Percentiles rank a stretch among this genome's conserved stretches.
Evolutionary conservation across 1,284 basidiomycete genomes (phyloP).

Genomic region (Phlebopus sp.): DNA sequence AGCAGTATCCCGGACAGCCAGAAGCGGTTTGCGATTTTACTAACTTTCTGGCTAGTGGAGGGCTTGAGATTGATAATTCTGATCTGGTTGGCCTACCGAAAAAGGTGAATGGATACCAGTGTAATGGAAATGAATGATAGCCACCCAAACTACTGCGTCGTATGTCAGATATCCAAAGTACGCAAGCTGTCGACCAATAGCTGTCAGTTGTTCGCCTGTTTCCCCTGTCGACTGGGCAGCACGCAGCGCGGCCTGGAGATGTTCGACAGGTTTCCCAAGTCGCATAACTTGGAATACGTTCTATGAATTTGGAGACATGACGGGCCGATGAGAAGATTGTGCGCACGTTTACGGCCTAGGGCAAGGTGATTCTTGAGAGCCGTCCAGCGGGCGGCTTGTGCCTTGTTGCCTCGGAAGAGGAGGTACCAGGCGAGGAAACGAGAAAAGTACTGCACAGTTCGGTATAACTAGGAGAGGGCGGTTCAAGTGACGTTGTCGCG

Average conservation of each 20-base stretch:
- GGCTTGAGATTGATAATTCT: constrained; percentile 68
- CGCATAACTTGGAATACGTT: constrained; percentile 68
- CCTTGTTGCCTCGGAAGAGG: constrained; percentile 58
- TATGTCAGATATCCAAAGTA: constrained; percentile 90
- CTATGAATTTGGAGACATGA: constrained; percentile 9
- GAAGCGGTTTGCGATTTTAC: constrained; percentile 78
- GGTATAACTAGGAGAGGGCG: constrained; percentile 62
- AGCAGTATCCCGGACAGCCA: constrained; percentile 90
- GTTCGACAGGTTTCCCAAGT: constrained; percentile 92
- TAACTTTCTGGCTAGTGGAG: constrained; percentile 63
- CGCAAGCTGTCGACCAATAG: constrained; percentile 82
- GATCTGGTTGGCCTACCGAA: constrained; percentile 58
- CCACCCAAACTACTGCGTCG: constrained; percentile 84
- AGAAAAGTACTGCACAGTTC: constrained; percentile 89
- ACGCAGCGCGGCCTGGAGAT: constrained; percentile 88
- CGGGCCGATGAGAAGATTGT: neutral
- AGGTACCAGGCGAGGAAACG: constrained; percentile 89
- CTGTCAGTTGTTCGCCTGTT: constrained; percentile 74
- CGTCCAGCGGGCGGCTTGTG: constrained; percentile 70
- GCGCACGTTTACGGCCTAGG: constrained; percentile 74
- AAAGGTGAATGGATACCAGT: neutral
- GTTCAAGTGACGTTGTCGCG: neutral
- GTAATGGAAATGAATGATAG: constrained; percentile 20
- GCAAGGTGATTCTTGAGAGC: constrained; percentile 80
- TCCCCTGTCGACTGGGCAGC: constrained; percentile 61